Evolutionary conservation across 129 eudicot genomes (phyloP), one percentile per base, ranked within the genome.

Genomic region (Glebionis coronaria): DNA sequence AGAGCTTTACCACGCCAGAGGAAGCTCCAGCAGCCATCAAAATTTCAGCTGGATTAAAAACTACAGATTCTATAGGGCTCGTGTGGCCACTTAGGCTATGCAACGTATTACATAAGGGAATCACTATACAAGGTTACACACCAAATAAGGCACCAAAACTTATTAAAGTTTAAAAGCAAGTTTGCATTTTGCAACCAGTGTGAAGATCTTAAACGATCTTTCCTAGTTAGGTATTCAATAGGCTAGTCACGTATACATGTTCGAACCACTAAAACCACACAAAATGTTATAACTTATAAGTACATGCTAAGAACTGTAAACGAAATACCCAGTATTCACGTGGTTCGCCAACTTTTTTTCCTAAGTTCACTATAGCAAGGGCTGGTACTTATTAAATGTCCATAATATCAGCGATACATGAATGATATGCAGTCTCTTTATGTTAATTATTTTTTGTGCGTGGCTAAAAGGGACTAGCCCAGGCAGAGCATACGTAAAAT

Each of bases 1-100:
- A 93, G 71, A 93, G 73, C 72, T 88, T 84, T 60, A 93, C 65
- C 44, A 73, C 81, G 45, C 98, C 96, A 38, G 98, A 85, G 42
- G 96, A 88, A 77, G 98, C 90, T 70, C 98, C 98, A 79, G 95
- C 98, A 71, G 83, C 84, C 61, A 92, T 96, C 50, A 85, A 74
- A 71, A 74, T 83, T 80, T 92, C 98, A 9, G 85, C 65, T 19
- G 98, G 76, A 78, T 88, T 90, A 76, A 92, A 92, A 75, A 95
- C 85, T 74, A 87, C 85, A 74, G 96, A 88, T 80, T 88, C 98
- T 47, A 92, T 80, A 14, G 98, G 98, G 75, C 95, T 92, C 13
- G 96, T 81, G 70, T 92, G 98, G 50, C 96, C 95, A 73, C 84
- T 61, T 70, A 92, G 58, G 82, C 92, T 88, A 96, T 92, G 90